These are phyloP conservation scores for Lentinula aciculospora DNA, from an alignment of 768 basidiomycete genomes.

Conservation along the genomic window DNA sequence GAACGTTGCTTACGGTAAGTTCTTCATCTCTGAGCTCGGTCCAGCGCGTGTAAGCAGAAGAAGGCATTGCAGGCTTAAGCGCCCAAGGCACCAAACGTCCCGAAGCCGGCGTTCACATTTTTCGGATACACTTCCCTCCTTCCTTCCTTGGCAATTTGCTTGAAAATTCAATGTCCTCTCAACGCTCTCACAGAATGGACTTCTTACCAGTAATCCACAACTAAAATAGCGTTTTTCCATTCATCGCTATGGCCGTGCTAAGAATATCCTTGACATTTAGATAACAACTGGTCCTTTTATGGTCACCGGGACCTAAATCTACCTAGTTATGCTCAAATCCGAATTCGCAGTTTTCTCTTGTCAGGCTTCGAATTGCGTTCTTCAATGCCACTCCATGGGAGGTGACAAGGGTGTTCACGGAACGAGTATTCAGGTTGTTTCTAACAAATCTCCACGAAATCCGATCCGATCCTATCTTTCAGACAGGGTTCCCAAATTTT, in stretches of 20 bases:
- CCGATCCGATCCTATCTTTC: not conserved
- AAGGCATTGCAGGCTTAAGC: slow-evolving; percentile 26
- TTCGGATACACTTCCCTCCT: not conserved
- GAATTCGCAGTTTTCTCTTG: not conserved
- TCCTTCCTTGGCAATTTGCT: not conserved
- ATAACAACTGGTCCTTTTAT: not conserved
- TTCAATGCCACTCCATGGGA: not conserved
- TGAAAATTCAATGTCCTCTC: too few relatives aligned
- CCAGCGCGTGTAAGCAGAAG: slow-evolving; percentile 46
- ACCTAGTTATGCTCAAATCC: not conserved
- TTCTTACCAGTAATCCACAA: not conserved
- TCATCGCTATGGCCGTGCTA: not conserved
- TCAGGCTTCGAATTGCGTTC: not conserved
- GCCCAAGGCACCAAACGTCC: not conserved
- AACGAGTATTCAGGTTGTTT: not conserved
- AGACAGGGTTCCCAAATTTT: not conserved
- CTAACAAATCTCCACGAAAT: not conserved
- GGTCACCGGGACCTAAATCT: not conserved
- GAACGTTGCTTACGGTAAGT: slow-evolving; percentile 45
- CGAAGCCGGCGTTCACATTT: not conserved
- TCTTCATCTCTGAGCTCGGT: slow-evolving; percentile 46
- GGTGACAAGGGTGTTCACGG: not conserved
- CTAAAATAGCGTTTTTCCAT: not conserved
- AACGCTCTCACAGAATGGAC: not conserved
- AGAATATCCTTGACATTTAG: not conserved